Conservation (phyloP, 768 basidiomycete species). For the Boletellus ananiceps region DNA sequence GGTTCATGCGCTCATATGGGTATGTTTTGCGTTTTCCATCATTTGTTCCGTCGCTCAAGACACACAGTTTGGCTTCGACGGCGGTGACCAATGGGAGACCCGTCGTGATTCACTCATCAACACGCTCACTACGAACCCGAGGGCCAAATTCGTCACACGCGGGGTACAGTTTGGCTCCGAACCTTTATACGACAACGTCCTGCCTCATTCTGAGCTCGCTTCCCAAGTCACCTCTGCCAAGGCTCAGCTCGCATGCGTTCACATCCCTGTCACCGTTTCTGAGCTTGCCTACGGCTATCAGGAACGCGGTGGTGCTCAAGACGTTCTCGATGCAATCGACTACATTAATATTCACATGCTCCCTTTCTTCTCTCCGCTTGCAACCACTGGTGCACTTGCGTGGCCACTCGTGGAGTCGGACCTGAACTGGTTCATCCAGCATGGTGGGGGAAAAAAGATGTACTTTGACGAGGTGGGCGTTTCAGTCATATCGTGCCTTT, state of each 20-base stretch:
- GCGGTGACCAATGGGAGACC: conserved; percentile 45
- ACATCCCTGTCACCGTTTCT: conserved; percentile 67
- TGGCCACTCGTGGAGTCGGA: conserved; percentile 61
- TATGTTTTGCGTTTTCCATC: conserved; percentile 26
- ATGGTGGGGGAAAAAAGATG: conserved; percentile 68
- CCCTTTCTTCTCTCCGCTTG: conserved; percentile 51
- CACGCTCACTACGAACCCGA: conserved; percentile 53
- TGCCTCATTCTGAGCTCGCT: conserved; percentile 47
- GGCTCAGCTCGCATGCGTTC: conserved; percentile 42
- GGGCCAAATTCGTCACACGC: conserved; percentile 61
- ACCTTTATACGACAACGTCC: conserved; percentile 56
- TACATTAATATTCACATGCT: conserved; percentile 66
- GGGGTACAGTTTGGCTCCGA: conserved; percentile 70
- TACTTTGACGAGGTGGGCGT: conserved; percentile 59
- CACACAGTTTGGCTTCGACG: conserved; percentile 35
- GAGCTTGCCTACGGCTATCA: conserved; percentile 62
- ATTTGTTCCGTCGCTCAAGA: background rate
- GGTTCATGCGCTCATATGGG: conserved; percentile 73
- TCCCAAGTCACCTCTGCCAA: conserved; percentile 48
- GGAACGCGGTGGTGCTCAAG: conserved; percentile 45
- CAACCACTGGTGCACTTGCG: conserved; percentile 44
- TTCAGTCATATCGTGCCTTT: background rate
- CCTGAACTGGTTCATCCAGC: conserved; percentile 62
- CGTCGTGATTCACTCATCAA: conserved; percentile 51
- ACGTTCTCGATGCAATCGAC: conserved; percentile 57